phyloP scores from a whole-genome alignment of 306 rosid species.

The Heteromeles arbutifolia region DNA sequence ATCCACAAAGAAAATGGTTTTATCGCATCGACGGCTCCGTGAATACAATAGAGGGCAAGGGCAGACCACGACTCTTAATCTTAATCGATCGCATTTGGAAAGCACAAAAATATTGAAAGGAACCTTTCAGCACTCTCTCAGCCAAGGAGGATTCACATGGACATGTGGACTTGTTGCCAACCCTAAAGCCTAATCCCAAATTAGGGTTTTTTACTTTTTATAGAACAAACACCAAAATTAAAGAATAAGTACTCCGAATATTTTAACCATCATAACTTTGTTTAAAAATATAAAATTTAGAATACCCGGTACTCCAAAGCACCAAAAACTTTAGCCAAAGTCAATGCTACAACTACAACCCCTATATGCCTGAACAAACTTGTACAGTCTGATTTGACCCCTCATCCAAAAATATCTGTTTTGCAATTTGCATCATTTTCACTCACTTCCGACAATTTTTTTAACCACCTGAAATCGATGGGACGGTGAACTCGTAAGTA shows the following conservation, averaged over 20 bases:
- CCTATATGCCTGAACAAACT: background rate
- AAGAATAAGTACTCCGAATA: no score
- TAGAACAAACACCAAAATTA: no score
- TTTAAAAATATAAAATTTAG: no score
- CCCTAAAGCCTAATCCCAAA: background rate
- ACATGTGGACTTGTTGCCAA: background rate
- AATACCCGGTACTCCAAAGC: no score
- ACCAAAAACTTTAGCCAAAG: no score
- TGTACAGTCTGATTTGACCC: background rate
- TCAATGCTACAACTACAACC: no score
- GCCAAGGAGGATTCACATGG: background rate
- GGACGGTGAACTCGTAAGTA: background rate
- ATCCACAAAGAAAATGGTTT: background rate
- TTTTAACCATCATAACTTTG: no score
- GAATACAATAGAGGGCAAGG: background rate
- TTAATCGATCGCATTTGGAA: background rate
- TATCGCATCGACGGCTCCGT: slow-evolving; percentile 2
- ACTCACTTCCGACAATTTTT: background rate
- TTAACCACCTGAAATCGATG: background rate
- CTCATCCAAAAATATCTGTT: background rate
- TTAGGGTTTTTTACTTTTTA: background rate
- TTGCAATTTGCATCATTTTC: background rate
- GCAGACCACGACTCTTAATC: background rate
- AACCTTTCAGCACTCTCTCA: background rate
- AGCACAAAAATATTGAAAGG: background rate